Percentiles rank a stretch among this genome's conserved stretches.
Conservation (phyloP, 1,284 basidiomycete species). For the Cryptococcus wingfieldii region DNA sequence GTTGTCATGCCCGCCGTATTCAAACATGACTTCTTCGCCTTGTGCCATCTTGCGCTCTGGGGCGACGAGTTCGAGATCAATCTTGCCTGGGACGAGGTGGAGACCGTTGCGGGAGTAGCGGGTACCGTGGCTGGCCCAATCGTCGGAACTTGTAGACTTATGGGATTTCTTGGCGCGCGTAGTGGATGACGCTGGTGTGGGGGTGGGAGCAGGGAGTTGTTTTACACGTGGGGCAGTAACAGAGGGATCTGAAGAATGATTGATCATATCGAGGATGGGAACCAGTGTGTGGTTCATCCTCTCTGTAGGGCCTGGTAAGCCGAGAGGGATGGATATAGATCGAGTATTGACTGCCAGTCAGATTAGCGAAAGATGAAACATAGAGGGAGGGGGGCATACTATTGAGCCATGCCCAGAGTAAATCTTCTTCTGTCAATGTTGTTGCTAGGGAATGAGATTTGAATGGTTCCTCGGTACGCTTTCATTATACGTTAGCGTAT, state of each 20-base stretch:
- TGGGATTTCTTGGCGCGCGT: not conserved
- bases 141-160: not conserved
- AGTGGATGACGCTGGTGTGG: not conserved
- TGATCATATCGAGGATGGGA: constrained; percentile 80
- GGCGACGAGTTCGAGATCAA: constrained; percentile 57
- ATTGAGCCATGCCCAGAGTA: constrained; percentile 82
- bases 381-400: constrained; percentile 51
- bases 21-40: constrained; percentile 65
- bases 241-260: constrained; percentile 56
- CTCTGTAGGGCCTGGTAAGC: constrained; percentile 50
- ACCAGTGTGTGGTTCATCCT: constrained; percentile 72
- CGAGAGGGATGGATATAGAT: constrained; percentile 71
- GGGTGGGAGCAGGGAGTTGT: constrained; percentile 22
- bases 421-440: constrained; percentile 49
- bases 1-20: constrained; percentile 72
- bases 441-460: constrained; percentile 24
- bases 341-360: constrained; percentile 70
- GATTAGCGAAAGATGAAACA: not conserved
- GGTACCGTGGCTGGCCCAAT: constrained; percentile 49
- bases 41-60: constrained; percentile 50
- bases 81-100: constrained; percentile 46
- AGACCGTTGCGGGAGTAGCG: constrained; percentile 47
- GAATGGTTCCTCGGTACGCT: constrained; percentile 33
- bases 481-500: constrained; percentile 1
- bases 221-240: constrained; percentile 22